Evolutionary conservation across 441 rosid genomes (phyloP), one percentile per base, ranked within the genome.

Genomic region (Erodium texanum): DNA sequence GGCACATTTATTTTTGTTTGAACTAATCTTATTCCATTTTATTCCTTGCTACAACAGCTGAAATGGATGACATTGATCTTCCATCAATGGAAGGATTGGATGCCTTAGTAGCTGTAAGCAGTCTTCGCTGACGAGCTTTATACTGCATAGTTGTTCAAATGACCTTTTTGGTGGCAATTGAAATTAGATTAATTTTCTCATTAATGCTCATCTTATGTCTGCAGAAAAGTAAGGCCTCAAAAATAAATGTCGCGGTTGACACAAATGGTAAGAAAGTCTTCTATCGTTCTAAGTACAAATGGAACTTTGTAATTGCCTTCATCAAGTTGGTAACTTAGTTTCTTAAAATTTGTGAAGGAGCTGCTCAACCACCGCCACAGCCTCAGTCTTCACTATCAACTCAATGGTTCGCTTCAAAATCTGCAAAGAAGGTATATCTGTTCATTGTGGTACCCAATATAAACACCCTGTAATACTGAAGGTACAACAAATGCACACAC

Each of bases 321-420:
- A 69, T 64, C 70, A 56, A 54, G 59, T 45, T 12, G 14, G 52
- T 45, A 45, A 45, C 16, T 45, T 45, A 45, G 5, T 77, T 58
- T 24, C 50, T 45, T 52, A 16, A 22, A 56, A 56, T 19, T 20
- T 56, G 24, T 74, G 75, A 80, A 89, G 92, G 85, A 74, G 75
- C 62, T 56, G 78, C 45, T 66, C 74, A 79, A 18, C 62, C 62
- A 19, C 62, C 23, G 14, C 71, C 86, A 56, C 73, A 78, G 27
- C 69, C 61, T 50, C 81, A 82, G 75, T 16, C 81, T 24, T 83
- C 92, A 6, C 84, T 85, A 66, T 80, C 97, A 48, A 79, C 80
- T 64, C 67, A 64, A 63, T 91, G 97, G 97, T 91, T 93, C 82
- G 88, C 96, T 79, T 77, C 97, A 45, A 93, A 87, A 77, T 80